Percentiles rank a stretch among this genome's conserved stretches.
Conservation (phyloP, 148 eudicot genomes). For the Fagopyrum homotropicum region DNA sequence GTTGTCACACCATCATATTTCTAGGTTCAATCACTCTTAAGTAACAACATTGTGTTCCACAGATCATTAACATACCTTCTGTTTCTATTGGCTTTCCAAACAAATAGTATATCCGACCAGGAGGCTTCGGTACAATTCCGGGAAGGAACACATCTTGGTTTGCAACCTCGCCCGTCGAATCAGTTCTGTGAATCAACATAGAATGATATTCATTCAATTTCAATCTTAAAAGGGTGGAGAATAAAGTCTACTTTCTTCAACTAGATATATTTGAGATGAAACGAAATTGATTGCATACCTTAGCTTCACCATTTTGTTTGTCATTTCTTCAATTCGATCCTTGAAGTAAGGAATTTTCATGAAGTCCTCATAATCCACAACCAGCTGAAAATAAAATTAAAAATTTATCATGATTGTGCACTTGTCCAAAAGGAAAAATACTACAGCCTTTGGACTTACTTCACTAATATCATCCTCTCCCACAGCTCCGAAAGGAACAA, state of each 20-base stretch:
- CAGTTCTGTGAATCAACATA: constrained; percentile 23
- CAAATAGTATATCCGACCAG: constrained; percentile 69
- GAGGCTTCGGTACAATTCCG: constrained; percentile 49
- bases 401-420: not conserved
- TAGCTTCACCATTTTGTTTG: constrained; percentile 26
- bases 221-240: not conserved
- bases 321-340: constrained; percentile 29
- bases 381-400: constrained; percentile 20
- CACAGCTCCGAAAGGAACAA: constrained; percentile 77
- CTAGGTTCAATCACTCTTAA: not conserved
- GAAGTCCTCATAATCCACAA: constrained; percentile 55
- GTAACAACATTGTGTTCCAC: no score
- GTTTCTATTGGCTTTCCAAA: constrained; percentile 91
- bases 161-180: constrained; percentile 44
- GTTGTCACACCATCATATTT: constrained; percentile 11
- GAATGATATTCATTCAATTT: not conserved
- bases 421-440: not conserved
- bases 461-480: constrained; percentile 72
- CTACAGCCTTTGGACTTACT: constrained; percentile 29
- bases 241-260: no score
- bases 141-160: constrained; percentile 56
- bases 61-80: constrained; percentile 26
- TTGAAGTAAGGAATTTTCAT: constrained; percentile 45
- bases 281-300: constrained; percentile 30
- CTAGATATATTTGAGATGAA: not conserved